Evolutionary conservation across 805 yeast genomes (phyloP).

Genomic region (Candida cerambycidarum): DNA sequence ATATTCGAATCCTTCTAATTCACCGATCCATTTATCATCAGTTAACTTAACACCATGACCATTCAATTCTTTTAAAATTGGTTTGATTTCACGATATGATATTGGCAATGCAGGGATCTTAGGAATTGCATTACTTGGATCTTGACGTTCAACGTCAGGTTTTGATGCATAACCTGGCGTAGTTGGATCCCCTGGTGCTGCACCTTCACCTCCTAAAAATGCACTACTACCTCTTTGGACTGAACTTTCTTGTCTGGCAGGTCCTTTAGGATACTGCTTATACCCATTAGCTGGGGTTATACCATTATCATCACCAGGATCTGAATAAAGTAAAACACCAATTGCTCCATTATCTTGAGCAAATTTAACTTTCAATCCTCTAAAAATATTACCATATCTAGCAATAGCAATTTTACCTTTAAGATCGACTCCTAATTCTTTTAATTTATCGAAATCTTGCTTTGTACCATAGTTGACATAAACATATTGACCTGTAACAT

Average conservation of each 20-base stretch:
- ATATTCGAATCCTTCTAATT: conserved; percentile 39
- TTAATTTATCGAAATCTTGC: conserved; percentile 51
- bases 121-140: conserved; percentile 36
- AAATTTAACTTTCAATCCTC: conserved; percentile 58
- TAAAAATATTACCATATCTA: conserved; percentile 50
- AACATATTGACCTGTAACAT: conserved; percentile 53
- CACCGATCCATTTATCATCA: conserved; percentile 38
- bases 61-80: conserved; percentile 40
- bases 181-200: conserved; percentile 74
- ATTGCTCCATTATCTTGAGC: conserved; percentile 64
- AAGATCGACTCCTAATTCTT: conserved; percentile 41
- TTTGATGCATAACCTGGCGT: conserved; percentile 71
- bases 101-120: conserved; percentile 45
- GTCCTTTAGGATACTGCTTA: conserved; percentile 60
- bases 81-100: conserved; percentile 44
- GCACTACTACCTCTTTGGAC: conserved; percentile 64
- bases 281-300: conserved; percentile 56
- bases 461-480: conserved; percentile 60
- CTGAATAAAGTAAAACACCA: conserved; percentile 58
- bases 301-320: conserved; percentile 61
- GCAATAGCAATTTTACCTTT: conserved; percentile 59
- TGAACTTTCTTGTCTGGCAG: conserved; percentile 61
- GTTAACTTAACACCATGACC: conserved; percentile 35
- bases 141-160: conserved; percentile 34
- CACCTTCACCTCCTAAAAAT: conserved; percentile 48